Base-by-base conservation (phyloP, 768 basidiomycete species). In the Agaricus sinodeliciosus region DNA sequence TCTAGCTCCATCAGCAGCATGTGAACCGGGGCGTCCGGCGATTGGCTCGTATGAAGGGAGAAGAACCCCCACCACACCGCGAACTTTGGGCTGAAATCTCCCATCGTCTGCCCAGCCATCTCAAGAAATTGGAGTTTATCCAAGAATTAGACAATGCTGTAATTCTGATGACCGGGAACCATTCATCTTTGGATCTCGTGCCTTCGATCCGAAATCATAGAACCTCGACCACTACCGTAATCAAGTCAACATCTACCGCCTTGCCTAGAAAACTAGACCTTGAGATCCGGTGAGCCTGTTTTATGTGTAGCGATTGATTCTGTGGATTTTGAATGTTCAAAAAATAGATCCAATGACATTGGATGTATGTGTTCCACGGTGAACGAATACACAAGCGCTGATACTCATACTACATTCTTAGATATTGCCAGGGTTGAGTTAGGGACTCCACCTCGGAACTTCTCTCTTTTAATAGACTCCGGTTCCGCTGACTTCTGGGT, bases 401-500 rank as follows among this genome's bases (percentile, higher is more conserved):
- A 11, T 27, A 9, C 11, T 27, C 9, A 45, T 27, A 12, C 4
- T 2, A 3, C 9, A 39, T 13, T 18, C 36, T 7, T 41, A 70
- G 70, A 74, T 50, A 56, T 71, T n/a, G 62, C 57, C 11, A 59
- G 48, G 4, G 35, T 73, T 3, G 16, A 50, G 44, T 62, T 73
- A 12, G 73, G 84, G n/a, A 82, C 80, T 1, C 80, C 79, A 19
- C 66, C 72, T 7, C 66, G 59, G 28, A 43, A 64, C 43, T 85
- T 82, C 57, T 62, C 62, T 6, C 59, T 85, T 37, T 62, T 85
- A 16, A 74, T 85, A 69, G 83, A 85, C 62, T 76, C 78, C 2
- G 83, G 84, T 19, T 81, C 80, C 4, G 76, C 80, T 0, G 83
- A 85, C 62, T 69, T 80, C 49, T 84, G 82, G 80, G 78, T 80